Evolutionary conservation across 2,329 filamentous ascomycete species (phyloP).

Genomic region (Conoideocrella luteorostrata): DNA sequence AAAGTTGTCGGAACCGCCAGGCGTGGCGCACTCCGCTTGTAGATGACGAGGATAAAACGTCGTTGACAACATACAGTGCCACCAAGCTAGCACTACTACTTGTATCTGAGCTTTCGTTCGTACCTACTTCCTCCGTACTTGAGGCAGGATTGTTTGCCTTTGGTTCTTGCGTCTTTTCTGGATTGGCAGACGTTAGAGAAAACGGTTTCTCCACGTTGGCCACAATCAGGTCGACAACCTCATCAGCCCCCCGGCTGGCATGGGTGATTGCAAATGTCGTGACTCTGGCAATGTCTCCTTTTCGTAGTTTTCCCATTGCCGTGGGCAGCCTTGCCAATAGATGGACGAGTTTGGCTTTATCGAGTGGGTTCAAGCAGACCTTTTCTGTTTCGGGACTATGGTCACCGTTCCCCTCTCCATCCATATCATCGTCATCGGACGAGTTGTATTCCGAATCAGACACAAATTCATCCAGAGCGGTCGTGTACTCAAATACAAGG

Average conservation of each 20-base stretch:
- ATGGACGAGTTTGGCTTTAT: constrained; percentile 78
- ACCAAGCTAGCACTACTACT: constrained; percentile 69
- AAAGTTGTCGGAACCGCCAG: constrained; percentile 78
- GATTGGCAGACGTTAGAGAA: constrained; percentile 64
- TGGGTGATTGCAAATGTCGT: constrained; percentile 87
- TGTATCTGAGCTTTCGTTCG: constrained; percentile 48
- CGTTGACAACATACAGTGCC: constrained; percentile 69
- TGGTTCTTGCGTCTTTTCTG: constrained; percentile 37
- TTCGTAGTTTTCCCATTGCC: constrained; percentile 64
- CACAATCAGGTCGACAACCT: constrained; percentile 84
- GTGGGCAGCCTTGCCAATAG: constrained; percentile 77
- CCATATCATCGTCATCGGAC: constrained; percentile 71
- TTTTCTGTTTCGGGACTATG: constrained; percentile 40
- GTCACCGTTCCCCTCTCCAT: constrained; percentile 51
- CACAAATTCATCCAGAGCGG: constrained; percentile 69
- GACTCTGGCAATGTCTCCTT: constrained; percentile 79
- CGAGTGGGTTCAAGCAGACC: constrained; percentile 71
- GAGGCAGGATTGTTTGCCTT: constrained; percentile 22
- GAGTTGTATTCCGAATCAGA: constrained; percentile 83
- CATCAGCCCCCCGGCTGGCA: constrained; percentile 75
- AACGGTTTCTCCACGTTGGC: constrained; percentile 76
- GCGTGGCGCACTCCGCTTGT: constrained; percentile 74
- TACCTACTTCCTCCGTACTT: constrained; percentile 28
- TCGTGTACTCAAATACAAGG: constrained; percentile 76
- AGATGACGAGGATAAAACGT: constrained; percentile 72